Evolutionary conservation across 176 grass and related monocot genomes (phyloP).

Genomic region (Lolium perenne): DNA sequence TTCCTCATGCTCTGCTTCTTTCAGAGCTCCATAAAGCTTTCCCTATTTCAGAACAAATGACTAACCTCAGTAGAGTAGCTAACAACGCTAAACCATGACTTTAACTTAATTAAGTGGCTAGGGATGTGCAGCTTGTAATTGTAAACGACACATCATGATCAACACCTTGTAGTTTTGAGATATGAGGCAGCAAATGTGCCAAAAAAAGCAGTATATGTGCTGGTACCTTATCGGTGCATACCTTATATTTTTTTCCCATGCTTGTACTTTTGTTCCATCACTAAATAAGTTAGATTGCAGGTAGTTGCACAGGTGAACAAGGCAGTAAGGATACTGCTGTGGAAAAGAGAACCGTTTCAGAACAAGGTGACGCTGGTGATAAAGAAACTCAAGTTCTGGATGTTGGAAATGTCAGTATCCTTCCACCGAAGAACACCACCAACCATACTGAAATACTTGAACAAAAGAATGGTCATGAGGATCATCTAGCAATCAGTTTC

Average conservation of each 20-base stretch:
- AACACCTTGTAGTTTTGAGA: too few species aligned
- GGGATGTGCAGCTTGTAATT: background rate
- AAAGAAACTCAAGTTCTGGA: slow-evolving; percentile 36
- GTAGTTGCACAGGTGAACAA: background rate
- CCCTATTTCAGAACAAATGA: background rate
- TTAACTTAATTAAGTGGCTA: too few species aligned
- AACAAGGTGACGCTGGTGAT: background rate
- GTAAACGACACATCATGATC: background rate
- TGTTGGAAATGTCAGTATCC: background rate
- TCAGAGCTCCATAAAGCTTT: background rate
- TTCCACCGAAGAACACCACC: background rate
- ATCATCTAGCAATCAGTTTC: too few species aligned
- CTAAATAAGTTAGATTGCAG: slow-evolving; percentile 27
- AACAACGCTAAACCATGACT: too few species aligned
- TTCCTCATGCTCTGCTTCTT: background rate
- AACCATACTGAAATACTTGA: background rate
- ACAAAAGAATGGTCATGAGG: background rate
- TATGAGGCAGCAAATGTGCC: background rate
- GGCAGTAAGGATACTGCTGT: too few species aligned
- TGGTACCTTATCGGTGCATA: background rate
- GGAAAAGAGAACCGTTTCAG: background rate
- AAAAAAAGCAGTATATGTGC: background rate
- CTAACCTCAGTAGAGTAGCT: background rate
- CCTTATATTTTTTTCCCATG: background rate
- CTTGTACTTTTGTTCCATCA: background rate